Percentiles rank a stretch among this genome's conserved stretches.
Conservation (phyloP, 164 flowering plant genomes). For the Sedum album region DNA sequence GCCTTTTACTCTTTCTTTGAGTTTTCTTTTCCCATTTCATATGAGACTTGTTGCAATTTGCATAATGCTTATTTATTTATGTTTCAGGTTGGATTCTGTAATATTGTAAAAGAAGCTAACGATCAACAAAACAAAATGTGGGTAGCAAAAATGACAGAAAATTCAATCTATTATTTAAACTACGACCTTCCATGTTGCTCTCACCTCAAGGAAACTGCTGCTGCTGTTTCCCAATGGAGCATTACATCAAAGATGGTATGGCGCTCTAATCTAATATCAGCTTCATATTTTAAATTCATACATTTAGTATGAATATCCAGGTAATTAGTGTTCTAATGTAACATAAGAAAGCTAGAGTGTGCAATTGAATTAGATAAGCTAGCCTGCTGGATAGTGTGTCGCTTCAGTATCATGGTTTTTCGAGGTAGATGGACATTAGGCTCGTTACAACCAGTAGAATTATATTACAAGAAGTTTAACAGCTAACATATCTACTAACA, state of each 20-base stretch:
- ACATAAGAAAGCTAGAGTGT: too few relatives aligned
- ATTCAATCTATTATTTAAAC: constrained; percentile 48
- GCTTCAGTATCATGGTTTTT: too few relatives aligned
- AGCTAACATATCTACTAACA: too few relatives aligned
- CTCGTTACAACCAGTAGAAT: too few relatives aligned
- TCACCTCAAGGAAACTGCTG: constrained; percentile 65
- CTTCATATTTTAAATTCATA: too few relatives aligned
- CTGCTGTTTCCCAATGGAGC: constrained; percentile 48
- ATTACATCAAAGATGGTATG: constrained; percentile 42
- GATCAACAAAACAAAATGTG: constrained; percentile 67
- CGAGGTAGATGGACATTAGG: too few relatives aligned
- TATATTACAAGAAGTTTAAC: too few relatives aligned
- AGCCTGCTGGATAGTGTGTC: too few relatives aligned
- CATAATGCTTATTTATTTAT: neutral
- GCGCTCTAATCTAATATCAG: too few relatives aligned
- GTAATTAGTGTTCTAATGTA: too few relatives aligned
- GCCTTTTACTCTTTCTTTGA: neutral
- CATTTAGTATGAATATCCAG: too few relatives aligned
- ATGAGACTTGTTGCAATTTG: neutral
- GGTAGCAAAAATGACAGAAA: constrained; percentile 92
- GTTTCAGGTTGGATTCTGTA: constrained; percentile 70
- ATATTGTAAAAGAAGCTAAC: constrained; percentile 60
- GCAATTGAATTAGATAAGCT: too few relatives aligned
- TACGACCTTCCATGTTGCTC: constrained; percentile 31
- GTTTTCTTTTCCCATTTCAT: neutral